Conservation (phyloP, 768 basidiomycete species). For the Cubamyces lactineus region DNA sequence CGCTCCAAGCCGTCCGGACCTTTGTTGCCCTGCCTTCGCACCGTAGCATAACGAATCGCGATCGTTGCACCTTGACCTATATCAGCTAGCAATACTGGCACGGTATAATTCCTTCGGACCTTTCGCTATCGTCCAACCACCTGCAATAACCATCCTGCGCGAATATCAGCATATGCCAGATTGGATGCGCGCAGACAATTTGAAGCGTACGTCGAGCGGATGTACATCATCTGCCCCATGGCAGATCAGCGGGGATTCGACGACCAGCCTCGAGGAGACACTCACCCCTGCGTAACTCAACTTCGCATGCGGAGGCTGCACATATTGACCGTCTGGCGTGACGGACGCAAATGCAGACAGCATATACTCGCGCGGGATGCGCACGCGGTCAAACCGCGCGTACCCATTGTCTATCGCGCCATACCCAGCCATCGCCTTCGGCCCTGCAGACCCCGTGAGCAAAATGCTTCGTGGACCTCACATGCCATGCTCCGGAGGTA, state of each 20-base stretch:
- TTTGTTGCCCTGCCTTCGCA: slow-evolving; percentile 66
- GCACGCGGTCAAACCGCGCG: slow-evolving; percentile 64
- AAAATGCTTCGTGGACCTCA: background rate
- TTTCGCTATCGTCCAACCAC: slow-evolving; percentile 68
- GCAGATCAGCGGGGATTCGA: background rate
- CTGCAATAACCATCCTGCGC: slow-evolving; percentile 62
- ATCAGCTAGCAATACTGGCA: background rate
- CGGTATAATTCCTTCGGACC: slow-evolving; percentile 36
- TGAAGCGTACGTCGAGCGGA: slow-evolving; percentile 60
- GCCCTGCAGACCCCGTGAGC: slow-evolving; percentile 42
- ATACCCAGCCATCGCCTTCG: slow-evolving; percentile 56
- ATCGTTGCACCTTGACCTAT: slow-evolving; percentile 53
- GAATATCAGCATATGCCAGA: background rate
- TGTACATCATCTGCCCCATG: slow-evolving; percentile 65
- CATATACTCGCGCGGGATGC: slow-evolving; percentile 73
- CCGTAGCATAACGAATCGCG: slow-evolving; percentile 71
- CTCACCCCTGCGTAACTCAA: slow-evolving; percentile 75
- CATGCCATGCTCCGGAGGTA: background rate
- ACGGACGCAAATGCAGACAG: slow-evolving; percentile 75
- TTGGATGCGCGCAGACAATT: background rate
- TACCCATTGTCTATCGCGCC: slow-evolving; percentile 68
- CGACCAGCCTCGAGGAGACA: slow-evolving; percentile 10
- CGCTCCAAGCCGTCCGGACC: slow-evolving; percentile 58
- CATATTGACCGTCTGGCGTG: slow-evolving; percentile 64
- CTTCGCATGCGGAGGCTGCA: slow-evolving; percentile 71